These are phyloP conservation scores for Thinopyrum obtusiflorum DNA, from an alignment of 202 grass and related monocot genomes.

Conservation along the genomic window DNA sequence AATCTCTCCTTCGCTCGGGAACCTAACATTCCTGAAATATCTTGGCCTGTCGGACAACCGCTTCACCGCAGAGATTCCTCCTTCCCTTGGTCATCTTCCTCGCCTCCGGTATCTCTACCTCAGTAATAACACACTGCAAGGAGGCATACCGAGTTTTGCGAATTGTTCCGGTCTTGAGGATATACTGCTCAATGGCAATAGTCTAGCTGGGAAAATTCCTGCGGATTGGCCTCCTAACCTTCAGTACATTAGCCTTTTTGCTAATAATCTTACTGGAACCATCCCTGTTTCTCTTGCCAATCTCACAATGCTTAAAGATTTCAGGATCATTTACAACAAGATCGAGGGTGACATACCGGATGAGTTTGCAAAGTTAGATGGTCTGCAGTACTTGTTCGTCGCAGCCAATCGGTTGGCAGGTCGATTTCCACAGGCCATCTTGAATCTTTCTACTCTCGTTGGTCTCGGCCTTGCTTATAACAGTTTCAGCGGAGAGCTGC, in stretches of 20 bases:
- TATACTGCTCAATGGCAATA: conserved; percentile 23
- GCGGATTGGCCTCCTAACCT: conserved; percentile 10
- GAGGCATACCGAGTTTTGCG: conserved; percentile 3
- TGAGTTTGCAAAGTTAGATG: conserved; percentile 8
- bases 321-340: not conserved
- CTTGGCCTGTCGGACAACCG: conserved; percentile 13
- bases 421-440: conserved; percentile 26
- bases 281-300: conserved; percentile 34
- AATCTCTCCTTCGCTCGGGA: conserved; percentile 30
- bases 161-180: conserved; percentile 24
- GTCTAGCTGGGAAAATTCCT: conserved; percentile 24
- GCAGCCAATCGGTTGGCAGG: not conserved
- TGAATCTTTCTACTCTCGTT: conserved; percentile 32
- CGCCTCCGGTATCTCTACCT: not conserved
- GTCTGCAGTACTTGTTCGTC: not conserved
- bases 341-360: conserved; percentile 22
- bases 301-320: not conserved
- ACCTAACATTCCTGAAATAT: conserved; percentile 22
- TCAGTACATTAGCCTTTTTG: not conserved
- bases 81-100: conserved; percentile 6
- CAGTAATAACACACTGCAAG: conserved; percentile 18
- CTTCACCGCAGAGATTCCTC: conserved; percentile 31
- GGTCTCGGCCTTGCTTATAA: not conserved
- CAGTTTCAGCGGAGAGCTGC: conserved; percentile 1
- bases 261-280: conserved; percentile 24